phyloP scores from a whole-genome alignment of 139 green algal genomes.

The Yamagishiella unicocca region DNA sequence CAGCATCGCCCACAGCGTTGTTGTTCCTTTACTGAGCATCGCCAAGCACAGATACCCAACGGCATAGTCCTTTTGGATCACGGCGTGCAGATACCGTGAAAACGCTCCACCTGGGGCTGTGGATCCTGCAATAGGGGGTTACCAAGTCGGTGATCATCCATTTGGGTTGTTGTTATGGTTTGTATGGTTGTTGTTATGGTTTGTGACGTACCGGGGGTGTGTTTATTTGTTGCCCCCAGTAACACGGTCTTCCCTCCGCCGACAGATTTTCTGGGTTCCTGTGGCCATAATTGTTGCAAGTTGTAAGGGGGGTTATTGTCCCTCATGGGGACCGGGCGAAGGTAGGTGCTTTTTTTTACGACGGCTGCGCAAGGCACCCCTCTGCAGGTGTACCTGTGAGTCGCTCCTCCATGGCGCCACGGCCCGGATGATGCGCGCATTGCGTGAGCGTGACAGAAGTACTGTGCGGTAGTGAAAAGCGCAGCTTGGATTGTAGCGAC shows the following conservation, averaged over 20 bases:
- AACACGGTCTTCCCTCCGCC: background rate
- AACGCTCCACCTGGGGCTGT: background rate
- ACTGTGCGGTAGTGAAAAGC: too few relatives aligned
- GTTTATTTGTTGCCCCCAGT: background rate
- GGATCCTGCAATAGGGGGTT: background rate
- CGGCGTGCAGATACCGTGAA: background rate
- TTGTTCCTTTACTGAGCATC: conserved; percentile 28
- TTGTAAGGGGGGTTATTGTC: background rate
- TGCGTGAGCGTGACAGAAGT: conserved; percentile 3
- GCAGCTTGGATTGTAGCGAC: too few relatives aligned
- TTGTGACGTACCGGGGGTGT: background rate
- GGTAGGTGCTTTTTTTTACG: background rate
- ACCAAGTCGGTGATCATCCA: background rate
- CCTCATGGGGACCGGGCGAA: background rate
- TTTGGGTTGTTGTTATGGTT: background rate
- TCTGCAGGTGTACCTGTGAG: background rate
- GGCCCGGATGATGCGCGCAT: background rate
- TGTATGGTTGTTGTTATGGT: background rate
- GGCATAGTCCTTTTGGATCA: conserved; percentile 47
- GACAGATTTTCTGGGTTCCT: background rate
- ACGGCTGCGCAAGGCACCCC: background rate
- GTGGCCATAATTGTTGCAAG: background rate
- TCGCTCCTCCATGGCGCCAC: background rate
- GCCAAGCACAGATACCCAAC: conserved; percentile 37
- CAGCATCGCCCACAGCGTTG: conserved; percentile 1